Evolutionary conservation across 371 early-diverging fungal species (phyloP).

Genomic region (Mortierella sp.): DNA sequence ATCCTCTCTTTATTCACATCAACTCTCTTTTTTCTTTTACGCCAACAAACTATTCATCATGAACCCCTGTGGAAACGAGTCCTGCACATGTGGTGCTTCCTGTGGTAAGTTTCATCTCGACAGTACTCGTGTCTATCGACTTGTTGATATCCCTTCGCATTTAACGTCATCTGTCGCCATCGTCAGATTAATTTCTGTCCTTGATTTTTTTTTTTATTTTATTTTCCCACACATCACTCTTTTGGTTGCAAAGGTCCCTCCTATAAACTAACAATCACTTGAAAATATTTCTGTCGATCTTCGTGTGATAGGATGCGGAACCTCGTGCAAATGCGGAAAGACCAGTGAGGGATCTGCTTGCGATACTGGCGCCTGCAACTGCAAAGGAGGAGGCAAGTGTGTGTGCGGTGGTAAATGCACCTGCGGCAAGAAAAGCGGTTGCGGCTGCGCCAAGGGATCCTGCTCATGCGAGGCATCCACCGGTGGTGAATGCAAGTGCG

Average conservation of each 20-base stretch:
- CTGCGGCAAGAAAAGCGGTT: slow-evolving; percentile 29
- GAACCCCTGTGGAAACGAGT: slow-evolving; percentile 45
- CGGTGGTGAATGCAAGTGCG: slow-evolving; percentile 41
- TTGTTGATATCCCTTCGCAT: background rate
- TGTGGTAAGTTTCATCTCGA: slow-evolving; percentile 27
- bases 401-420: slow-evolving; percentile 23
- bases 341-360: background rate
- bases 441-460: slow-evolving; percentile 32
- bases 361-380: slow-evolving; percentile 18
- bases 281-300: background rate
- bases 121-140: background rate
- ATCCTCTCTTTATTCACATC: background rate
- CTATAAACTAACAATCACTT: background rate
- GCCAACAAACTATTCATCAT: slow-evolving; percentile 14
- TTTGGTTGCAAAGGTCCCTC: background rate
- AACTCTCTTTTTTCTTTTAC: background rate
- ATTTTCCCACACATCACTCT: background rate
- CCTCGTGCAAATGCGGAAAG: slow-evolving; percentile 47
- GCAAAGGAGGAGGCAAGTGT: slow-evolving; percentile 36
- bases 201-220: background rate
- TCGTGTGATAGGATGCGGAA: slow-evolving; percentile 19
- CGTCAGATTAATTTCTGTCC: background rate
- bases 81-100: slow-evolving; percentile 38
- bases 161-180: slow-evolving; percentile 43
- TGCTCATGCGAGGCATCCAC: slow-evolving; percentile 31